Base-by-base conservation (phyloP, 371 early-diverging fungal species). In the Rhizopus stolonifer region DNA sequence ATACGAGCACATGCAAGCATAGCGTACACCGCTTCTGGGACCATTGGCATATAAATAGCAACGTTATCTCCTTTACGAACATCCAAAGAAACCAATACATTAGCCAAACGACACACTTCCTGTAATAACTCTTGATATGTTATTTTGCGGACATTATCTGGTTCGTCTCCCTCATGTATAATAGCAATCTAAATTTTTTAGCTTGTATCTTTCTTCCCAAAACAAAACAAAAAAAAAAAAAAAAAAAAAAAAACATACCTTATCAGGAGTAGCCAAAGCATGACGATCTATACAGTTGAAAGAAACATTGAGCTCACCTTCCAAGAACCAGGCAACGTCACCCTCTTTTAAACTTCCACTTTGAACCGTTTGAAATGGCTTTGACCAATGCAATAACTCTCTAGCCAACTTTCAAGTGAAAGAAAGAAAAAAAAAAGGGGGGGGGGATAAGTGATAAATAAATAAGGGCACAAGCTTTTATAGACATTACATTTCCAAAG, bases 201-300 rank as follows among this genome's bases (percentile, higher is more conserved):
- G 40, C 5, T 19, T 49, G 40, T 44, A 10, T 29, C 10, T 29
- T 29, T 29, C 31, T 29, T n/a, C n/a, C n/a, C n/a, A n/a, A n/a
- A n/a, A n/a, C n/a, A n/a, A n/a, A n/a, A n/a, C n/a, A n/a, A n/a
- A n/a, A n/a, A n/a, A n/a, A n/a, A n/a, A n/a, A n/a, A n/a, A n/a
- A n/a, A n/a, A n/a, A n/a, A n/a, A n/a, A 36, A 1, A 24, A 11
- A 2, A n/a, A 15, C 22, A 56, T 66, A 80, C 80, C 76, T 79
- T 79, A 58, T 78, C 67, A 14, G 91, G 90, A 31, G 74, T 77
- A 15, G 70, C 49, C 34, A 72, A 49, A 24, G 92, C 95, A 74
- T 95, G 94, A 44, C 98, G 90, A 70, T 99, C 99, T 24, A 99
- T 85, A 74, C 95, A 95, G 78, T 97, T 98, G 81, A 91, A 91